Evolutionary conservation across 2,329 filamentous ascomycete species (phyloP), one percentile per base, ranked within the genome.

Genomic region (Alternaria sp.): DNA sequence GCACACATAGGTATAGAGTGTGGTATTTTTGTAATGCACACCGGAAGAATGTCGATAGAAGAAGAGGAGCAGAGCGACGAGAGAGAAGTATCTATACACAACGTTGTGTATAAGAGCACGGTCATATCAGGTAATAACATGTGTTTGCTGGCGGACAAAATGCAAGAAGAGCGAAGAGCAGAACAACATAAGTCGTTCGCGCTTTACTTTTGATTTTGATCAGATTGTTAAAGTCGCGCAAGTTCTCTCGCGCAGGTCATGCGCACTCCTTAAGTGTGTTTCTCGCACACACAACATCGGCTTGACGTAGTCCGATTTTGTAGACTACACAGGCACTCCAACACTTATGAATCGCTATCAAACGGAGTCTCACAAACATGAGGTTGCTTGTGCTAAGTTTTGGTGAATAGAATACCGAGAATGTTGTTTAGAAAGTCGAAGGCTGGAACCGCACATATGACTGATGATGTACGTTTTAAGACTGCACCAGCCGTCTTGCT

Each of bases 361-460:
- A 36, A 36, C 4, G n/a, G 7, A 4, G 15, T 36, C 2, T 5
- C 15, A n/a, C 32, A 36, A n/a, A 36, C 32, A 36, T 36, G 2
- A 9, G 1, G n/a, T 9, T 0, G 0, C 3, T 4, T 1, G 15
- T 15, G 3, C 0, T n/a, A 6, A n/a, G 0, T 36, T 36, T 36
- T n/a, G 7, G 32, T 36, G 1, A 9, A 36, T 5, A 10, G 15
- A 36, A n/a, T n/a, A 7, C 32, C 1, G 32, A 36, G 15, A 5
- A n/a, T 5, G 15, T 36, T 36, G 32, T 9, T 3, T 36, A 1
- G 15, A 8, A 36, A 36, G 8, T 1, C 4, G 0, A 1, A 36
- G 32, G 32, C 32, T 4, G 0, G 32, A 10, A 36, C 15, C 2
- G 32, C 32, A 36, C 32, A 36, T n/a, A 32, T 1, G 2, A 13